Base-by-base conservation (phyloP, 306 rosid genomes). In the Sphenostylis stenocarpa region DNA sequence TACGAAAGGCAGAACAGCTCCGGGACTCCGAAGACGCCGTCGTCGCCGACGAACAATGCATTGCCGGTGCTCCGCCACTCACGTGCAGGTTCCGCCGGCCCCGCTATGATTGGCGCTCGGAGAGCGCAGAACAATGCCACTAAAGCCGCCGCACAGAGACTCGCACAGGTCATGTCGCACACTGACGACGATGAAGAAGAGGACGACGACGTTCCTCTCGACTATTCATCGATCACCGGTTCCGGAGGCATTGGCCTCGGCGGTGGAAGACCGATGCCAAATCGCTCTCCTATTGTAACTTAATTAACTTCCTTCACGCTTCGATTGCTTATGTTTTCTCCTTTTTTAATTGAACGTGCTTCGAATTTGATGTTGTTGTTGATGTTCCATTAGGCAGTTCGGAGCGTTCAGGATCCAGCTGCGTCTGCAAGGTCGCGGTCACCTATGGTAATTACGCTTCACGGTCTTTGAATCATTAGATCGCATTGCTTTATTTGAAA, bases 61-160 rank as follows among this genome's bases (percentile, higher is more conserved):
- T 76, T 83, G n/a, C 85, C 86, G 29, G 0, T 76, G 62, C 24
- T 60, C 23, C 94, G 85, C 68, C 98, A 93, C 62, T 21, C 62
- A 1, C 92, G 91, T 66, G 33, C 86, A 17, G 86, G 84, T 31
- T 90, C 96, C 31, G 19, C 72, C 0, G 95, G 96, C 53, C 10
- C 85, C 29, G 82, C 79, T 76, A 65, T 72, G 80, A 53, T 48
- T 0, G 84, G 68, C 34, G 39, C 77, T 24, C 85, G 88, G 85
- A 90, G 90, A 85, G 82, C 88, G 3, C 97, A 85, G 90, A 93
- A 86, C 80, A 78, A 2, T 21, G 89, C 93, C 14, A 83, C 96
- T 6, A 91, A 91, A 85, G 97, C 99, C 6, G 97, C 99, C 1
- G 99, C 99, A 0, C 97, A 92, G 70, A 88, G 97, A 83, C 97